Base-by-base conservation (phyloP, 2,329 filamentous ascomycete species). In the Passalora sequoiae region DNA sequence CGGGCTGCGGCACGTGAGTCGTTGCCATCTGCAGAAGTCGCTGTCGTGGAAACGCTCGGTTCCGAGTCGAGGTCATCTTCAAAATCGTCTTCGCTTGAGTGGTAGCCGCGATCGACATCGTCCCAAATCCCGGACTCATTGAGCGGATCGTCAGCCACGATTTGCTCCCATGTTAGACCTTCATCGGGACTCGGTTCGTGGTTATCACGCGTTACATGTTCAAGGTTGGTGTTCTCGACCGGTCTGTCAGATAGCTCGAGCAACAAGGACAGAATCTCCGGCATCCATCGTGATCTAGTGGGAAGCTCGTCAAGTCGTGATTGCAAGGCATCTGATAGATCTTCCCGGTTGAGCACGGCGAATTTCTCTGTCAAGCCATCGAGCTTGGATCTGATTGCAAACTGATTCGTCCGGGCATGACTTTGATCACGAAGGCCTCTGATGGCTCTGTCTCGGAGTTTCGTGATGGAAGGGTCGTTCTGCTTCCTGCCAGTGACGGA, bases 191-290 rank as follows among this genome's bases (percentile, higher is more conserved):
- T 41, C 4, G 33, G n/a, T 17, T 39, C 10, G 9, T 40, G 28
- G 5, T 20, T 38, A 3, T 33, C 31, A 8, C 45, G n/a, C 1
- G 81, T 72, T n/a, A 92, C 67, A 49, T 80, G 76, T 29, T 76
- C 72, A 1, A 91, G 66, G 3, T 71, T 76, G 0, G 86, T 79
- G 39, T 88, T 83, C 40, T 82, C 76, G 0, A 82, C 77, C 2
- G 92, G 91, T 40, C 82, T 77, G 55, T 95, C 83, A 1, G 91
- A 91, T 1, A 97, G 76, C 48, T 87, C 78, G 6, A 97, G 70
- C 8, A 97, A 68, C 1, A 97, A 66, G 38, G 85, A 81, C 10
- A 97, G 69, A 10, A 86, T 73, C 55, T 97, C 92, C 0, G 89
- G 89, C 4, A 80, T 79, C 76, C 80, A 91, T 65, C 80, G 81